Evolutionary conservation across 2,329 filamentous ascomycete genomes (phyloP).

Genomic region (Ophiostoma tasmaniense): DNA sequence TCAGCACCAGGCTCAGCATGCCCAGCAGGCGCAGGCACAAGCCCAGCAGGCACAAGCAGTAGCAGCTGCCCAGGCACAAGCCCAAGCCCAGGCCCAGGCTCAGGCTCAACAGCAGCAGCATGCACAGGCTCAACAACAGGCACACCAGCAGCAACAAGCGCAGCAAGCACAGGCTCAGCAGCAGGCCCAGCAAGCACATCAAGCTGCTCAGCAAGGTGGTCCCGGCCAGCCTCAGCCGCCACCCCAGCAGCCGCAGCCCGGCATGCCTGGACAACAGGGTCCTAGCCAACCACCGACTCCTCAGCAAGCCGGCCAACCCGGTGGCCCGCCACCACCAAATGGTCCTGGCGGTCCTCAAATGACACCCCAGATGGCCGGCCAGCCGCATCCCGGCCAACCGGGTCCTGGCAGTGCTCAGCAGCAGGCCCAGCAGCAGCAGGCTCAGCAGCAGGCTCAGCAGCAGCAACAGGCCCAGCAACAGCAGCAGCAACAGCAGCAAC

Average conservation of each 20-base stretch:
- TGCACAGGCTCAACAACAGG: conserved; percentile 15
- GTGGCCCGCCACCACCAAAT: conserved; percentile 23
- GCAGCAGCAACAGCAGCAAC: conserved; percentile 7
- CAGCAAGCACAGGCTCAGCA: conserved; percentile 30
- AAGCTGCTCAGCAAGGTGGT: conserved; percentile 31
- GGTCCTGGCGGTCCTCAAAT: conserved; percentile 25
- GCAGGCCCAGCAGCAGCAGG: conserved; percentile 6
- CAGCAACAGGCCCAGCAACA: not conserved
- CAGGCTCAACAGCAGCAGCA: conserved; percentile 29
- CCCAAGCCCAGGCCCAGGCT: conserved; percentile 31
- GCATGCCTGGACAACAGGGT: conserved; percentile 7
- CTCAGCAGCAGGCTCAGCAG: not conserved
- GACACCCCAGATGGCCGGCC: conserved; percentile 24
- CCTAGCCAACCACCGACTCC: conserved; percentile 24
- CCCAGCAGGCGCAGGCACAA: conserved; percentile 36
- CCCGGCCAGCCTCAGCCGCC: conserved; percentile 30
- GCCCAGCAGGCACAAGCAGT: conserved; percentile 25
- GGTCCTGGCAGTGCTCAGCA: conserved; percentile 21
- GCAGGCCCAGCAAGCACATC: conserved; percentile 30
- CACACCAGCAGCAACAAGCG: conserved; percentile 21
- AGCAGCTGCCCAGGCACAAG: conserved; percentile 13
- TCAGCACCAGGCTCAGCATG: conserved; percentile 16
- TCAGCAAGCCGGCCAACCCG: conserved; percentile 30
- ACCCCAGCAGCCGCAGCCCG: conserved; percentile 21
- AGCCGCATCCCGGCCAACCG: conserved; percentile 31